A percentile compares a stretch with the other conserved stretches of the same genome.
Conservation (phyloP, 208 protist genomes). For the Leishmania guyanensis region DNA sequence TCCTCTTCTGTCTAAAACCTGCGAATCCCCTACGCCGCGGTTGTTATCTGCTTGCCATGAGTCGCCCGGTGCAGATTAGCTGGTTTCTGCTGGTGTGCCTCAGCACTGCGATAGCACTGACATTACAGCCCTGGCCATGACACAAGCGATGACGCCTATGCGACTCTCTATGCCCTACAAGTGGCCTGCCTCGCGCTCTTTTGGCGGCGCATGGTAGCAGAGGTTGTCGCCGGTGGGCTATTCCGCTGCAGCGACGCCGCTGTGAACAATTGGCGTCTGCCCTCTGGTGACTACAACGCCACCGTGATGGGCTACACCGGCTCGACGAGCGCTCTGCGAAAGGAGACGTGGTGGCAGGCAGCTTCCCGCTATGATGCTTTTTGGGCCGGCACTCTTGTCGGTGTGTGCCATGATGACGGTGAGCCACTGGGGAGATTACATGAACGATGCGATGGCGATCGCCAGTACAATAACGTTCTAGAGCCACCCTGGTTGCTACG, state of each 20-base stretch:
- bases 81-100: constrained; percentile 34
- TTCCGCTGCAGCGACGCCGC: constrained; percentile 44
- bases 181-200: constrained; percentile 47
- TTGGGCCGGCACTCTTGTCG: constrained; percentile 49
- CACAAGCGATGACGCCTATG: constrained; percentile 26
- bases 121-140: constrained; percentile 44
- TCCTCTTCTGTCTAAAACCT: constrained; percentile 4
- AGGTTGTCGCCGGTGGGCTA: constrained; percentile 46
- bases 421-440: constrained; percentile 60
- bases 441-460: constrained; percentile 51
- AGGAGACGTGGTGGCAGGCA: constrained; percentile 24
- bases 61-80: constrained; percentile 9
- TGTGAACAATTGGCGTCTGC: constrained; percentile 3
- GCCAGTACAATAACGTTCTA: constrained; percentile 7
- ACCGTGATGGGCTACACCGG: constrained; percentile 14
- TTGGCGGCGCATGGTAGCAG: constrained; percentile 50
- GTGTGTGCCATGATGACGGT: constrained; percentile 48
- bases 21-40: constrained; percentile 7
- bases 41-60: constrained; percentile 8
- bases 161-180: constrained; percentile 34
- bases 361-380: constrained; percentile 64
- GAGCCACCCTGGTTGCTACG: constrained; percentile 42
- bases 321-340: not conserved
- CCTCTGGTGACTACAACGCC: constrained; percentile 27
- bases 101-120: constrained; percentile 37